Percentiles rank a stretch among this genome's conserved stretches.
These are phyloP conservation scores for Grosmannia serpens DNA, from an alignment of 2,329 filamentous ascomycete genomes.

Conservation along the genomic window DNA sequence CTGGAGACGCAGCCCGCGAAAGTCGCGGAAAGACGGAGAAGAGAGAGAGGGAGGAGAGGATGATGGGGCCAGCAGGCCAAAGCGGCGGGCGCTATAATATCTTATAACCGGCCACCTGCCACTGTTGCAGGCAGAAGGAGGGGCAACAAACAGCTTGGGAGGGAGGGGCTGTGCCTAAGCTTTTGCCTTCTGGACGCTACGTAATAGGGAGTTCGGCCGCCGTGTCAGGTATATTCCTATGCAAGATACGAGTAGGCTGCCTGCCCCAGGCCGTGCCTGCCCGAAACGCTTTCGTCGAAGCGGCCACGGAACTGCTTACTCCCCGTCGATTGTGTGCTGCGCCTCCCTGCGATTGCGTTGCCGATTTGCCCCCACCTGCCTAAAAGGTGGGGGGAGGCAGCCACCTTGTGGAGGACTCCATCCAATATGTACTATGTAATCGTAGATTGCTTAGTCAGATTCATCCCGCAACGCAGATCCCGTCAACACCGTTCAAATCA, in stretches of 20 bases:
- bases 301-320: background rate
- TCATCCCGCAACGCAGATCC: background rate
- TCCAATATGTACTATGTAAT: too few relatives aligned
- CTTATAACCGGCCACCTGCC: background rate
- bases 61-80: background rate
- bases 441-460: background rate
- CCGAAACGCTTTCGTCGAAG: background rate
- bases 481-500: too few relatives aligned
- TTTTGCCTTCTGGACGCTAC: background rate
- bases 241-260: background rate
- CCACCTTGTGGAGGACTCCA: background rate
- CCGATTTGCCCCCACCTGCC: background rate
- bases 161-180: background rate
- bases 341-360: background rate
- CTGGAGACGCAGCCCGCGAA: background rate
- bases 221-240: background rate
- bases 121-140: background rate
- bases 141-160: background rate
- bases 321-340: background rate
- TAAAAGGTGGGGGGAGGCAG: background rate
- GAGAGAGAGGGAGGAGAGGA: background rate
- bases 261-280: background rate
- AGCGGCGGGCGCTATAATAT: background rate
- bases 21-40: background rate
- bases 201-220: background rate